A percentile compares a stretch with the other conserved stretches of the same genome.
These are phyloP conservation scores for Ailanthus altissimus DNA, from an alignment of 345 rosid genomes.

Conservation along the genomic window DNA sequence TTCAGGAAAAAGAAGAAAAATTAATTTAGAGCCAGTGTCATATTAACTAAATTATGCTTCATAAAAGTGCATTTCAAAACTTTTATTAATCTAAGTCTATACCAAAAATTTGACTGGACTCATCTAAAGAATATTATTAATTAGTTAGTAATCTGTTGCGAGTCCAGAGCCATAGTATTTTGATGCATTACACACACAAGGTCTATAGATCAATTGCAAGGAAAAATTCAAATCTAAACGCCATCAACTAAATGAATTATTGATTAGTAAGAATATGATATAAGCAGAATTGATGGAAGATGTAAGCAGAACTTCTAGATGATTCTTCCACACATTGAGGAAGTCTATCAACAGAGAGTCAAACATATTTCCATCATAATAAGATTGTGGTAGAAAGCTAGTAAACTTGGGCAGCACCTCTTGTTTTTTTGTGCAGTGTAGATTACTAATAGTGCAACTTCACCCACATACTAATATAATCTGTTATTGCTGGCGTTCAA, in stretches of 20 bases:
- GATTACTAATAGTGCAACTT: not conserved
- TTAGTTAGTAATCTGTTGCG: not conserved
- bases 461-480: not conserved
- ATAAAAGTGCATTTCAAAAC: not conserved
- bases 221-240: constrained; percentile 2
- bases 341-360: not conserved
- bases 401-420: not conserved
- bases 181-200: not conserved
- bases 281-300: not conserved
- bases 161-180: not conserved
- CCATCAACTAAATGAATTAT: not conserved
- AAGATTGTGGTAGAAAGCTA: not conserved
- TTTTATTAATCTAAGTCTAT: not conserved
- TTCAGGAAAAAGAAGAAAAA: not conserved
- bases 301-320: not conserved
- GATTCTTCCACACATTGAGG: not conserved
- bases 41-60: constrained; percentile 7
- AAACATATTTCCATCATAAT: not conserved
- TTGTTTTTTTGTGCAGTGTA: not conserved
- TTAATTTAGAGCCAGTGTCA: not conserved
- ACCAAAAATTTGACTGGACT: not conserved
- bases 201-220: not conserved
- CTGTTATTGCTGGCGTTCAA: not conserved
- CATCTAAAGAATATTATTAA: not conserved
- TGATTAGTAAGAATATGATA: not conserved